These are phyloP conservation scores for Barnettozyma pratensis DNA, from an alignment of 805 yeast genomes.

Conservation along the genomic window DNA sequence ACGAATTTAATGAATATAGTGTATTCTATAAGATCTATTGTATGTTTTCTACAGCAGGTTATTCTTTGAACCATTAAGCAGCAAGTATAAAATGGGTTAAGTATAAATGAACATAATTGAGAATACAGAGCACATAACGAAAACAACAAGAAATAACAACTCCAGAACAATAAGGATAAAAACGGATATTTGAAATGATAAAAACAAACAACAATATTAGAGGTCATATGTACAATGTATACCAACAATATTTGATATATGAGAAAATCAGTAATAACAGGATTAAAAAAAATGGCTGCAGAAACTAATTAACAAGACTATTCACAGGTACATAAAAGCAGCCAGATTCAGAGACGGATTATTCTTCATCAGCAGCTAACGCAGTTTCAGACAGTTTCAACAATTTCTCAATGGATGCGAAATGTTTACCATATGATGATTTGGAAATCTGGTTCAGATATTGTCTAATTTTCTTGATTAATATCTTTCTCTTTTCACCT, in stretches of 20 bases:
- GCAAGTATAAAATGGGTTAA: too few relatives aligned
- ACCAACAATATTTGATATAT: not conserved
- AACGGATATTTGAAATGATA: not conserved
- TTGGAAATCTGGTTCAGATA: constrained; percentile 71
- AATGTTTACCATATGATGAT: constrained; percentile 71
- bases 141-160: too few relatives aligned
- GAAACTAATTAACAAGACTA: not conserved
- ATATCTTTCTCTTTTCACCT: constrained; percentile 59
- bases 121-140: too few relatives aligned
- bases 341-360: not conserved
- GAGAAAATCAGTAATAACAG: not conserved
- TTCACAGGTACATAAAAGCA: not conserved
- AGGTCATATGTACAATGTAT: too few relatives aligned
- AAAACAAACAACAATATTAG: not conserved
- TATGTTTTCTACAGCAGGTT: too few relatives aligned
- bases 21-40: too few relatives aligned
- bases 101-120: too few relatives aligned
- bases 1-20: not conserved
- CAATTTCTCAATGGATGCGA: constrained; percentile 71
- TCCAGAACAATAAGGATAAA: too few relatives aligned
- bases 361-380: constrained; percentile 19
- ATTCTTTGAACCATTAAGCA: too few relatives aligned
- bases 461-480: constrained; percentile 73
- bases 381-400: constrained; percentile 24
- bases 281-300: not conserved